Conservation (phyloP, 75 land plant genomes). For the Picea glauca region DNA sequence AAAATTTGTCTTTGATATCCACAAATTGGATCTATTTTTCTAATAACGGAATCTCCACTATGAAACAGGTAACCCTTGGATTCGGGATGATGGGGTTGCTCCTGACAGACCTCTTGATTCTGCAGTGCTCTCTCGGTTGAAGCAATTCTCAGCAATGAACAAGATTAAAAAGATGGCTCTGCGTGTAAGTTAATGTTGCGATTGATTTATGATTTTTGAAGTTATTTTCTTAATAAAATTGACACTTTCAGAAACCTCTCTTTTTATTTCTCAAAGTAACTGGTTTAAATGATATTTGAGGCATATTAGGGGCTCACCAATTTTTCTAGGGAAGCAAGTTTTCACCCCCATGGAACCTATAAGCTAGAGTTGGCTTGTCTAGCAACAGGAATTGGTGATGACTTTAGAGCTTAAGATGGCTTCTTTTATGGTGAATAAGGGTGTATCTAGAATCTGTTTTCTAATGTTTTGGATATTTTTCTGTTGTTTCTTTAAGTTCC, state of each 20-base stretch:
- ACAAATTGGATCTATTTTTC: no score
- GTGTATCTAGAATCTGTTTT: no score
- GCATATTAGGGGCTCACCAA: neutral
- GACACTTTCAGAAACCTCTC: neutral
- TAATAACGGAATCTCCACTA: neutral
- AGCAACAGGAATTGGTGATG: no score
- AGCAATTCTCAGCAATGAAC: conserved; percentile 95
- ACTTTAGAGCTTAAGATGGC: no score
- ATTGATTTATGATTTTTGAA: conserved; percentile 7
- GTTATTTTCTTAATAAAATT: neutral
- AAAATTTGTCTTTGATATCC: no score
- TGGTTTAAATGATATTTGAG: neutral
- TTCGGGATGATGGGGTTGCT: conserved; percentile 81
- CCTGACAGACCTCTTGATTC: conserved; percentile 91
- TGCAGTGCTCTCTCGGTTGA: conserved; percentile 86
- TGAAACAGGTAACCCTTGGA: conserved; percentile 86
- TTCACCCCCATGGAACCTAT: neutral
- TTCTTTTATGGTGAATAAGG: no score
- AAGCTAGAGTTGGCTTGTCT: no score
- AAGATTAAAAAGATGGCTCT: conserved; percentile 93
- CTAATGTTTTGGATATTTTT: no score
- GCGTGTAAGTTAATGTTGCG: conserved; percentile 37
- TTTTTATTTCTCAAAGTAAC: neutral
- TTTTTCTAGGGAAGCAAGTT: neutral
- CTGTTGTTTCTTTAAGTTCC: no score